Evolutionary conservation across 1,139 yeast genomes (phyloP), one percentile per base, ranked within the genome.

Genomic region (Kluyveromyces sp.): DNA sequence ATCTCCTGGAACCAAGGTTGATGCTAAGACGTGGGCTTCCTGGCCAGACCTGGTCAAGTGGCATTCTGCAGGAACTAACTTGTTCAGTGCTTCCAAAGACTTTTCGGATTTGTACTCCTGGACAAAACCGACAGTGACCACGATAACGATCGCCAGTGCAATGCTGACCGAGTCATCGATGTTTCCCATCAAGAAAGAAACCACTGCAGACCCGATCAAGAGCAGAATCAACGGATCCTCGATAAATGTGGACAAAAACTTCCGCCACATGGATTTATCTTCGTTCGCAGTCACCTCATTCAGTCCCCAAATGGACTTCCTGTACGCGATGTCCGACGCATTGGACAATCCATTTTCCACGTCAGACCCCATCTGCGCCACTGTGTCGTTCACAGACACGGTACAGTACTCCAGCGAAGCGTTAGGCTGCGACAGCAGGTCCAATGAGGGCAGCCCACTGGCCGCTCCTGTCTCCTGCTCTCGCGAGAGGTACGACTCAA

Each of bases 41-140:
- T 75, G 74, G 9, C 87, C 87, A 54, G 79, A 82, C 64, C 98
- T 75, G 7, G 94, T 82, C 46, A 92, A 73, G 60, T 88, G 89
- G 25, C 96, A 94, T 58, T 84, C 86, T 13, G 95, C 96, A 1
- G 98, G 97, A 3, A 92, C 96, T 51, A 92, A 74, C 57, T 84
- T 83, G 61, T 83, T 88, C 51, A 92, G 74, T 0, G 96, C 97
- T 58, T 87, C 95, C 47, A 92, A 69, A 2, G 95, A 84, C 67
- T 92, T 84, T 61, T 92, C 98, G 0, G 95, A 84, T 56, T 96
- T 74, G 61, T 88, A 88, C 63, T 92, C 98, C 65, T 92, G 98
- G 19, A 92, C 89, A 65, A 92, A 92, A 0, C 97, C 98, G 26
- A 92, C 98, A 0, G 94, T 77, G 7, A 89, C 96, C 26, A 89